Percentiles rank a stretch among this genome's conserved stretches.
phyloP scores from a whole-genome alignment of 768 basidiomycete genomes.

The button mushroom (Agaricus bisporus) region DNA sequence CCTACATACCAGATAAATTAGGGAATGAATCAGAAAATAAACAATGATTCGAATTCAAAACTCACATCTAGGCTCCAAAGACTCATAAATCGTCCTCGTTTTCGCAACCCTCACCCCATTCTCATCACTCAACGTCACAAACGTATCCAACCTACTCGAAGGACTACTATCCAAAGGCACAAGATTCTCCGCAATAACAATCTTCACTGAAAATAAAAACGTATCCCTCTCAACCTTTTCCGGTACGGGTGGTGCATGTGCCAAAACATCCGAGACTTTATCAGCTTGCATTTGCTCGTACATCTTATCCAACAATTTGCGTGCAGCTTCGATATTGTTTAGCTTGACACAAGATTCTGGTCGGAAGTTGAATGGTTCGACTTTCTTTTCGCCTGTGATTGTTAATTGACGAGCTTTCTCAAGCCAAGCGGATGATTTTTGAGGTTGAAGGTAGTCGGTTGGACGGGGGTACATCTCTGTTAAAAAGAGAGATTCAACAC shows the following conservation, averaged over 20 bases:
- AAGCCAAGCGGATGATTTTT: conserved; percentile 84
- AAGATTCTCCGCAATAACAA: conserved; percentile 87
- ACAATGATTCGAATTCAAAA: conserved; percentile 11
- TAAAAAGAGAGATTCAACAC: conserved; percentile 85
- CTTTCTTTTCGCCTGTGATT: conserved; percentile 77
- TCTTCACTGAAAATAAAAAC: conserved; percentile 91
- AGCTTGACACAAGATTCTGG: conserved; percentile 94
- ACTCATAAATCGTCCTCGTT: conserved; percentile 94
- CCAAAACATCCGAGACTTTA: conserved; percentile 63
- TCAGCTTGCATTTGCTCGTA: conserved; percentile 91
- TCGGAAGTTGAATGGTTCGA: conserved; percentile 92
- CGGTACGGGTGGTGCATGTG: conserved; percentile 60
- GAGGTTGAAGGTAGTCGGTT: conserved; percentile 71
- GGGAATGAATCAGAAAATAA: background rate
- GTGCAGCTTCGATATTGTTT: conserved; percentile 93
- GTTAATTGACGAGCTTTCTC: conserved; percentile 80
- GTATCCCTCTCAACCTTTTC: conserved; percentile 60
- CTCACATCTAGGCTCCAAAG: conserved; percentile 84
- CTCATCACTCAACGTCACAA: conserved; percentile 92
- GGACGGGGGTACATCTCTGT: conserved; percentile 92
- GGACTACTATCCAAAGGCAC: conserved; percentile 70
- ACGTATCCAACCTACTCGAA: conserved; percentile 82
- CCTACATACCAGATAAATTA: conserved; percentile 39
- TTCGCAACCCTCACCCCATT: conserved; percentile 85
- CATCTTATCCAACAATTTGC: conserved; percentile 87